Evolutionary conservation across 1,284 basidiomycete genomes (phyloP).

Genomic region (Phellinidium pouzarii): DNA sequence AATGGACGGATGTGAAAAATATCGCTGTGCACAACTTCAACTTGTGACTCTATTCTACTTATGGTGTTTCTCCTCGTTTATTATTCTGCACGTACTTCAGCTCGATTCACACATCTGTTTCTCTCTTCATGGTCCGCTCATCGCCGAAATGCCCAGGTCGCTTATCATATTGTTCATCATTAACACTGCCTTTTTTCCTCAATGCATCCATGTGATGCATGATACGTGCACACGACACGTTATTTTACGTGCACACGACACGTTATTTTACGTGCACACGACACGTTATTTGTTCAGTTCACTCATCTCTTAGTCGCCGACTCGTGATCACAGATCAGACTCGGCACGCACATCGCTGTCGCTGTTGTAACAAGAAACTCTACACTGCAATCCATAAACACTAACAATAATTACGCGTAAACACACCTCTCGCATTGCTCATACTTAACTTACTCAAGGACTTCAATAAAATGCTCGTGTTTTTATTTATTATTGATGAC

Average conservation of each 20-base stretch:
- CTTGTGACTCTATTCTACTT: not conserved
- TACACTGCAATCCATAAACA: not conserved
- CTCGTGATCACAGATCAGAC: constrained; percentile 1
- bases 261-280: too few species aligned
- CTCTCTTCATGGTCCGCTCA: not conserved
- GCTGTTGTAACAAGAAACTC: constrained; percentile 4
- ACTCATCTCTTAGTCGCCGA: not conserved
- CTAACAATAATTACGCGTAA: constrained; percentile 1
- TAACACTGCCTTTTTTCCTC: not conserved
- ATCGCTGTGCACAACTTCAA: not conserved
- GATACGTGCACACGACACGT: too few species aligned
- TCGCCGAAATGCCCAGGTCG: constrained; percentile 2
- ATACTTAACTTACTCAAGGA: constrained; percentile 1
- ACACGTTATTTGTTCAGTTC: not conserved
- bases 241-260: not conserved
- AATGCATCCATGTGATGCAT: too few species aligned
- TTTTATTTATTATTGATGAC: not conserved
- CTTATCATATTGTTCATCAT: constrained; percentile 1
- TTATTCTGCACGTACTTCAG: not conserved
- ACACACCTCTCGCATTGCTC: not conserved
- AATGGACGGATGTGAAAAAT: constrained; percentile 7
- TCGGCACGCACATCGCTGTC: constrained; percentile 2
- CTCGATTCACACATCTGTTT: not conserved
- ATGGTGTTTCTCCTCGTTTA: not conserved
- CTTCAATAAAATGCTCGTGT: not conserved